These are phyloP conservation scores for Strobilomyces dryophilus DNA, from an alignment of 768 basidiomycete genomes.

Conservation along the genomic window DNA sequence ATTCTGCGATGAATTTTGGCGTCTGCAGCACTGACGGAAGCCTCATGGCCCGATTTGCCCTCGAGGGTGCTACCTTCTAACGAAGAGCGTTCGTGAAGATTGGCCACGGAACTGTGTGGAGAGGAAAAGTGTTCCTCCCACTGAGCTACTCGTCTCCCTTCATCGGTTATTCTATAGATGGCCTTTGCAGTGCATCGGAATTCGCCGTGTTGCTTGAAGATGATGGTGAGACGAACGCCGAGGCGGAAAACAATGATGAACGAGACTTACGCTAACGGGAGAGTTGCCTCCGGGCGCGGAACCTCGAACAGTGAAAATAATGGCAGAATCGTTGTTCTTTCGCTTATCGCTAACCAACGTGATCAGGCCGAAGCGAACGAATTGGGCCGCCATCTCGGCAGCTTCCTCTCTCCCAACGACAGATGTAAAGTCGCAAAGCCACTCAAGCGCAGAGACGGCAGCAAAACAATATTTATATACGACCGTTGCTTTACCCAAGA, in stretches of 20 bases:
- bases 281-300: slow-evolving; percentile 73
- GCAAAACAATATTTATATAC: slow-evolving; percentile 74
- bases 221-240: slow-evolving; percentile 8
- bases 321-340: slow-evolving; percentile 87
- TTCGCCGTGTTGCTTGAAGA: slow-evolving; percentile 80
- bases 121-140: slow-evolving; percentile 67
- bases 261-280: slow-evolving; percentile 58
- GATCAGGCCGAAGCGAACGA: slow-evolving; percentile 92
- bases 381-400: slow-evolving; percentile 96
- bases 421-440: slow-evolving; percentile 97
- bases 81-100: slow-evolving; percentile 60
- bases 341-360: slow-evolving; percentile 85
- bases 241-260: not conserved
- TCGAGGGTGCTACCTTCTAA: slow-evolving; percentile 39
- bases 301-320: slow-evolving; percentile 89
- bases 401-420: slow-evolving; percentile 95
- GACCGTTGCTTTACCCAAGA: slow-evolving; percentile 41
- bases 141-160: slow-evolving; percentile 79
- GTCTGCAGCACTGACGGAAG: slow-evolving; percentile 34
- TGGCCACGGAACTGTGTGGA: slow-evolving; percentile 62
- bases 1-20: slow-evolving; percentile 76
- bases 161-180: slow-evolving; percentile 91
- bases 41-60: slow-evolving; percentile 26
- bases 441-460: slow-evolving; percentile 86
- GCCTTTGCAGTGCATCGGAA: slow-evolving; percentile 96